phyloP scores from a whole-genome alignment of 2,329 filamentous ascomycete genomes.

The Aureobasidium sp. region DNA sequence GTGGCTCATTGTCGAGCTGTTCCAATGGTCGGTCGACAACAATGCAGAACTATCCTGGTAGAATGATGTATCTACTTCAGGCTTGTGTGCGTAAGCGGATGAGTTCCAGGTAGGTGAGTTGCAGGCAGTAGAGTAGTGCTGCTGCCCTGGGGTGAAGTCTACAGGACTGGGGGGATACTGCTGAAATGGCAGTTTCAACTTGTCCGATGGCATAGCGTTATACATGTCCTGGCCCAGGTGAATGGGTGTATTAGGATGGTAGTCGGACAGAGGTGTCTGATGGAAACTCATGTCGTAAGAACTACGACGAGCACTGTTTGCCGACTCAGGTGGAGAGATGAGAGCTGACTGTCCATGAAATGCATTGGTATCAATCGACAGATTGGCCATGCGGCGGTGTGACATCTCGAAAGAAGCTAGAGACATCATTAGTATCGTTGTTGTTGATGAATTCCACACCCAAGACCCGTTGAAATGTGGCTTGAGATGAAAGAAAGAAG shows the following conservation, averaged over 20 bases:
- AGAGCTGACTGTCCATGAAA: neutral
- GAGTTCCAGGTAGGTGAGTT: neutral
- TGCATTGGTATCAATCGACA: neutral
- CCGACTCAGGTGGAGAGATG: neutral
- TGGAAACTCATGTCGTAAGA: constrained; percentile 4
- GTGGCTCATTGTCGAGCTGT: neutral
- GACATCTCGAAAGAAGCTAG: neutral
- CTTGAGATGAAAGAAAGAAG: neutral
- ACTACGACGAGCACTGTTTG: neutral
- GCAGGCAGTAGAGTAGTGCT: neutral
- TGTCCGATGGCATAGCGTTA: neutral
- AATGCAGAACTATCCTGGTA: constrained; percentile 1
- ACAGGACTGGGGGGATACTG: constrained; percentile 3
- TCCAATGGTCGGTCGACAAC: neutral
- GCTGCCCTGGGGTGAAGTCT: neutral
- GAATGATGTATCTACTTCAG: neutral
- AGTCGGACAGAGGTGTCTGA: neutral
- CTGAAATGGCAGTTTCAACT: neutral
- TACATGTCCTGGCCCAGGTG: neutral
- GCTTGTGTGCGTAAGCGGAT: neutral
- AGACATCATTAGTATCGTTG: neutral
- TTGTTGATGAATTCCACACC: neutral
- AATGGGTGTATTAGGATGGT: neutral
- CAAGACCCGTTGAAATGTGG: constrained; percentile 12
- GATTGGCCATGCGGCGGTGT: neutral